Base-by-base conservation (phyloP, 495 filamentous ascomycete genomes). In the Aspergillus nanangensis region DNA sequence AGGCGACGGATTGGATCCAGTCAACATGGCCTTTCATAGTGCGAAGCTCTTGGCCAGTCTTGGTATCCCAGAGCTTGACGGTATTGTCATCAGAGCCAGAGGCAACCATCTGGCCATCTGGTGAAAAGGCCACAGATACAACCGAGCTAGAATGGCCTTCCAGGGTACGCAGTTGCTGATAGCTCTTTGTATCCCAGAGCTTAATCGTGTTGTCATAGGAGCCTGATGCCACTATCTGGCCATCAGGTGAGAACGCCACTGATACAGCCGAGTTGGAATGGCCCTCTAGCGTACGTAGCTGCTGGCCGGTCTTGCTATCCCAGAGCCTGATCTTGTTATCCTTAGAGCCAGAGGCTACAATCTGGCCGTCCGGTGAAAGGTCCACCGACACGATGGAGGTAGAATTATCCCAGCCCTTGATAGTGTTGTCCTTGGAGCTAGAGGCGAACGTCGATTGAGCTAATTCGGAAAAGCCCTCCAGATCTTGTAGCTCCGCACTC, bases 161-260 rank as follows among this genome's bases (percentile, higher is more conserved):
- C 5, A 56, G 45, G 22, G 46, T 60, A 11, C 11, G 25, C 25
- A n/a, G n/a, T 32, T 55, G 38, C 13, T 37, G 34, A 2, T 45
- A 21, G 2, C 18, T 18, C 8, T 63, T 61, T 9, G 48, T 60
- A 49, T 73, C 56, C 69, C 66, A 71, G 37, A 71, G 54, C 48
- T 50, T 50, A 21, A 71, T 41, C 3, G 50, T 65, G 5, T 41
- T 23, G 42, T 70, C 63, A 8, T 25, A 7, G 17, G 59, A 61
- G 42, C 51, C 58, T 5, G 59, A 70, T 9, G 65, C 68, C 3
- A 71, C 13, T 15, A 47, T 47, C 36, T 51, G 39, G 43, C 47
- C 38, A 45, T 65, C 48, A 8, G 52, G 50, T 27, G 57, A 60
- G 61, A 67, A 70, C 13, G 45, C 61, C 18, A 55, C 48, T 13